Evolutionary conservation across 331 rosid species (phyloP).

Genomic region (Malus hybrid): DNA sequence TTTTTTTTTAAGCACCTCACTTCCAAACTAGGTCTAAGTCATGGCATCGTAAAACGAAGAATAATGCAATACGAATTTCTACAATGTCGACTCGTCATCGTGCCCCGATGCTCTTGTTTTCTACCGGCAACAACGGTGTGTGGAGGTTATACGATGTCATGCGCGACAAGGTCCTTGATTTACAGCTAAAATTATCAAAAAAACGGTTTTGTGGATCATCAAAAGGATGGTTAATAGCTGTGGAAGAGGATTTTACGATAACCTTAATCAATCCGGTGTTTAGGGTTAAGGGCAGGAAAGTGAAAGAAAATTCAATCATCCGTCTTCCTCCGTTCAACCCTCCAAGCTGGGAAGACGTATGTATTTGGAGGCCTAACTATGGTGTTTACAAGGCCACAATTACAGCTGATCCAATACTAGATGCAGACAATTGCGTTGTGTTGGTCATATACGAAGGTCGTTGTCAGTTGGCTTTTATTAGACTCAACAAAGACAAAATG

Average conservation of each 20-base stretch:
- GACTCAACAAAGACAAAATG: not conserved
- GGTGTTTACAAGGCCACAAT: not conserved
- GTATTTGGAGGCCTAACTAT: not conserved
- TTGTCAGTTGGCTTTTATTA: not conserved
- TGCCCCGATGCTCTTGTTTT: not conserved
- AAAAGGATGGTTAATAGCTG: not conserved
- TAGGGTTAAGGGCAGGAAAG: not conserved
- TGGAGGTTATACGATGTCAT: not conserved
- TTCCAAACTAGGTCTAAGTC: no score
- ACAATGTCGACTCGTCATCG: not conserved
- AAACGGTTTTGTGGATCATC: not conserved
- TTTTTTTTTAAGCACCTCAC: no score
- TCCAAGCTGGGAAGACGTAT: not conserved
- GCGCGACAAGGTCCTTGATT: not conserved
- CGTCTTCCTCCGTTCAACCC: not conserved
- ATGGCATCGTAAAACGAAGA: not conserved
- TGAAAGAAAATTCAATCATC: not conserved
- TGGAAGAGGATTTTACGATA: not conserved
- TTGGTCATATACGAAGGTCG: not conserved
- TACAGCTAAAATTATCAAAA: not conserved
- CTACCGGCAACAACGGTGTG: not conserved
- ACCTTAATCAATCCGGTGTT: not conserved
- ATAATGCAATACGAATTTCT: not conserved
- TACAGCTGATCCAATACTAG: not conserved
- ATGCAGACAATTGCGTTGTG: not conserved